Conservation (phyloP, 192 early-diverging fungal genomes). For the Funneliformis geosporum region DNA sequence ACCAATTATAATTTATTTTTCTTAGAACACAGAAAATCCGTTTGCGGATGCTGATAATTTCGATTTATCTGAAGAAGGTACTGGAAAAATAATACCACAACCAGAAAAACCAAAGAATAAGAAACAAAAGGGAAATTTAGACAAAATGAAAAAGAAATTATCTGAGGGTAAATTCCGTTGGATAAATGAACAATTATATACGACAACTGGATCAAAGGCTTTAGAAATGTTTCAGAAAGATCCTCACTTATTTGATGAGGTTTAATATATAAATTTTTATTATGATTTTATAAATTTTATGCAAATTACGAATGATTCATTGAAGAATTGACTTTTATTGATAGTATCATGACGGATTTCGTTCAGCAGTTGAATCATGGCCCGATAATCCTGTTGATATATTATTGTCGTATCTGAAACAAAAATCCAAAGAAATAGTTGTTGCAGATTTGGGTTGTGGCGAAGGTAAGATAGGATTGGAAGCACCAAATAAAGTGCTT, state of each 20-base stretch:
- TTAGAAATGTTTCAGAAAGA: slow-evolving; percentile 77
- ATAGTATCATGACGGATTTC: slow-evolving; percentile 92
- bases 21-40: not conserved
- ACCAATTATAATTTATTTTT: not conserved
- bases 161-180: slow-evolving; percentile 80
- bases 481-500: slow-evolving; percentile 67
- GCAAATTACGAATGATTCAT: not conserved
- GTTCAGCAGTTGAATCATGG: slow-evolving; percentile 88
- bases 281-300: not conserved
- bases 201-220: slow-evolving; percentile 72
- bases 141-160: slow-evolving; percentile 46
- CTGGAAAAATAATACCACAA: not conserved
- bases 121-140: not conserved
- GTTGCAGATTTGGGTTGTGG: slow-evolving; percentile 97
- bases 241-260: slow-evolving; percentile 88
- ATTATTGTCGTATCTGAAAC: slow-evolving; percentile 67
- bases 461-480: slow-evolving; percentile 83
- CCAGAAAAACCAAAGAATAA: not conserved
- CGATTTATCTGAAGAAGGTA: not conserved
- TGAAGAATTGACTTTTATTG: not conserved
- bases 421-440: slow-evolving; percentile 52
- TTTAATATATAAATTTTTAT: slow-evolving; percentile 30
- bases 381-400: slow-evolving; percentile 91
- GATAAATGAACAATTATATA: slow-evolving; percentile 97
- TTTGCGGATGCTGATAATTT: not conserved